A percentile compares a stretch with the other conserved stretches of the same genome.
phyloP scores from a whole-genome alignment of 2,329 filamentous ascomycete genomes.

The Monilinia polystroma region DNA sequence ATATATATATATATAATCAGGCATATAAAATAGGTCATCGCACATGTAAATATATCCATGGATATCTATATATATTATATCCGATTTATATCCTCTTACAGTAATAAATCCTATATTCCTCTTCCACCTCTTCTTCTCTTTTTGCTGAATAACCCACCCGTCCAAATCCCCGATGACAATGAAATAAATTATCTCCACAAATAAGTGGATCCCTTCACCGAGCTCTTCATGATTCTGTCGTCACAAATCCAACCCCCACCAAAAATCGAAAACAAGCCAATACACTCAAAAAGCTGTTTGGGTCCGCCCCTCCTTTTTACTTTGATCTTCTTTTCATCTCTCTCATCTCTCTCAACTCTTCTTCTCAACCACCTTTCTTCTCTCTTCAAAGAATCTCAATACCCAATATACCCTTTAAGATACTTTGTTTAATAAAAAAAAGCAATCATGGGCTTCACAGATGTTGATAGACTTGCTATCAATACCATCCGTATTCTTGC shows the following conservation, averaged over 20 bases:
- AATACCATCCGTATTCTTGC: conserved; percentile 97
- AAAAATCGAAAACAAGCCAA: conserved; percentile 5
- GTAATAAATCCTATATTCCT: too few relatives aligned
- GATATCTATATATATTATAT: too few relatives aligned
- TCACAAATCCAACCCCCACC: conserved; percentile 19
- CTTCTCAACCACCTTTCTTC: conserved; percentile 3
- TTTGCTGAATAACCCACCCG: too few relatives aligned
- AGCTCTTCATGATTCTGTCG: conserved; percentile 9
- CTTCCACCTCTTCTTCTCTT: too few relatives aligned
- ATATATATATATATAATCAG: too few relatives aligned
- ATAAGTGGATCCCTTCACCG: conserved; percentile 15
- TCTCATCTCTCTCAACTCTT: conserved; percentile 19
- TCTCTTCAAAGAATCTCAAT: background rate
- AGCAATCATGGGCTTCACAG: conserved; percentile 75
- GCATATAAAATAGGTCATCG: too few relatives aligned
- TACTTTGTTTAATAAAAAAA: conserved; percentile 19
- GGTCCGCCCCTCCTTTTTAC: conserved; percentile 18
- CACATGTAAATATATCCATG: too few relatives aligned
- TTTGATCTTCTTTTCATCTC: conserved; percentile 7
- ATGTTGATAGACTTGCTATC: conserved; percentile 86
- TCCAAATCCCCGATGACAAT: background rate
- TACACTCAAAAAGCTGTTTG: conserved; percentile 1
- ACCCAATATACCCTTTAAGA: conserved; percentile 8
- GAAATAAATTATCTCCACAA: background rate
- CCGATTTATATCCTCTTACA: too few relatives aligned